These are phyloP conservation scores for Truncatella angustata DNA, from an alignment of 2,329 filamentous ascomycete species.

Conservation along the genomic window DNA sequence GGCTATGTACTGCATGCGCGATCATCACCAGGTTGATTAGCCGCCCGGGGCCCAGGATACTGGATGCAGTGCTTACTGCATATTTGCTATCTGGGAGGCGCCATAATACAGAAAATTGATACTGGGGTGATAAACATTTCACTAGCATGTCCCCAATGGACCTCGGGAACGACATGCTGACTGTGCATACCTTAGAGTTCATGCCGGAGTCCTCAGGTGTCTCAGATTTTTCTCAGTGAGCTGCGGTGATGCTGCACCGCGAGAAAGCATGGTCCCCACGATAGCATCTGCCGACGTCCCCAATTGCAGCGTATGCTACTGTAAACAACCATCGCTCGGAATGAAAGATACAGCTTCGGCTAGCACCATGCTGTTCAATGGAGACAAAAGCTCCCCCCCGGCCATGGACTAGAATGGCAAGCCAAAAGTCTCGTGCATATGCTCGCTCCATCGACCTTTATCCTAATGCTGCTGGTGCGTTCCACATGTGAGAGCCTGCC, in stretches of 20 bases:
- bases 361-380: not conserved
- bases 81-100: no score
- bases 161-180: not conserved
- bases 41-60: not conserved
- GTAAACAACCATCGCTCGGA: not conserved
- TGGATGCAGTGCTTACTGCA: no score
- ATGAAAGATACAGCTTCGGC: not conserved
- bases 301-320: not conserved
- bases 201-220: not conserved
- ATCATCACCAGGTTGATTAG: not conserved
- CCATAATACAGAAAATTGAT: no score
- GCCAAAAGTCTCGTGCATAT: constrained; percentile 4
- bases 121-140: no score
- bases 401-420: not conserved
- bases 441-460: not conserved
- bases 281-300: not conserved
- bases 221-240: no score
- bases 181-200: not conserved
- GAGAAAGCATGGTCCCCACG: no score
- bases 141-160: no score
- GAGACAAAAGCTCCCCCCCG: no score
- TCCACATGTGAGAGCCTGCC: no score
- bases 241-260: no score
- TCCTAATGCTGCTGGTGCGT: no score
- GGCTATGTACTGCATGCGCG: constrained; percentile 3